These are phyloP conservation scores for Gaertneriomyces semiglobifer DNA, from an alignment of 192 early-diverging fungal genomes.

Conservation along the genomic window DNA sequence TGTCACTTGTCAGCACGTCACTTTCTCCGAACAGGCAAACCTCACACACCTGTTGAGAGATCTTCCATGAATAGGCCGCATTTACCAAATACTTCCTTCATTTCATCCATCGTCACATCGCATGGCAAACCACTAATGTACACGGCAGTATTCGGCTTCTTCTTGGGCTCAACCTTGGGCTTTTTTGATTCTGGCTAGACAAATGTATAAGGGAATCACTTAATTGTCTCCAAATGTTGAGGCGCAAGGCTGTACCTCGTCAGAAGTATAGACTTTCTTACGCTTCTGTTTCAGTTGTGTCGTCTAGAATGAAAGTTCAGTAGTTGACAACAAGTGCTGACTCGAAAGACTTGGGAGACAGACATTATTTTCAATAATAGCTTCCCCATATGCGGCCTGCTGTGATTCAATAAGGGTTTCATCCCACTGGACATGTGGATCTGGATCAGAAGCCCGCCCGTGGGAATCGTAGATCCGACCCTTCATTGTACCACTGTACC, in stretches of 20 bases:
- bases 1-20: not conserved
- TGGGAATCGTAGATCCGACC: not conserved
- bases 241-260: conserved; percentile 29
- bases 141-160: conserved; percentile 63
- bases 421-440: conserved; percentile 11
- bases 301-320: not conserved
- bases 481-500: conserved; percentile 42
- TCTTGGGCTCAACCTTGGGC: conserved; percentile 33
- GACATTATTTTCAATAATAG: conserved; percentile 57
- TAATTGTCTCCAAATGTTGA: not conserved
- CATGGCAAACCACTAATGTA: conserved; percentile 83
- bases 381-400: conserved; percentile 63
- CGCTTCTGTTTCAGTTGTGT: conserved; percentile 43
- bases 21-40: conserved; percentile 22
- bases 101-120: conserved; percentile 76
- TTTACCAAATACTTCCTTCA: conserved; percentile 68
- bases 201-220: not conserved
- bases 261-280: conserved; percentile 45
- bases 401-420: conserved; percentile 61
- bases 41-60: conserved; percentile 32
- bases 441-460: conserved; percentile 1
- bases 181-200: conserved; percentile 8
- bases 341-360: not conserved
- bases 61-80: conserved; percentile 81
- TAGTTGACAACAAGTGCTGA: not conserved